Base-by-base conservation (phyloP, 306 rosid species). In the Casuarina equisetifolia region DNA sequence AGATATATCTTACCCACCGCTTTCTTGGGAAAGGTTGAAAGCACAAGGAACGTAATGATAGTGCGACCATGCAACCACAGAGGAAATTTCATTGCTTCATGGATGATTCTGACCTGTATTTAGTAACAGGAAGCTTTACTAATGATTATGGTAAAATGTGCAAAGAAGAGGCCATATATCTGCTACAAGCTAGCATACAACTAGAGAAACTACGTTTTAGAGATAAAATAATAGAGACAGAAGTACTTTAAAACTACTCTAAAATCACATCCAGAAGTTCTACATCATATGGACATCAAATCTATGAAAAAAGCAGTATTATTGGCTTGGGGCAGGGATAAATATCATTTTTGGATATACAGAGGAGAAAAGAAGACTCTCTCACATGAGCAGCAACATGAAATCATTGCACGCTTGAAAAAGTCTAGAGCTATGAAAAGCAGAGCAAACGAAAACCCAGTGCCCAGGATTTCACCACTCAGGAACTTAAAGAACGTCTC, bases 11-110 rank as follows among this genome's bases (percentile, higher is more conserved):
- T 95, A 95, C 98, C 98, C 89, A 90, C 97, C 88, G 85, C 89
- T 68, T 88, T 85, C 97, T 89, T 84, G 81, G 97, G 98, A 61
- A 83, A 77, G 73, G 90, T 88, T 76, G 97, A 90, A 79, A 80
- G 81, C 78, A 92, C 97, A 43, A 43, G 77, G 69, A 92, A 92
- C 45, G 97, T 90, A 79, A 92, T 84, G 74, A 87, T 82, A 66
- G 93, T 89, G 54, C 79, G 97, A 76, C 97, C 93, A 80, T 87
- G 88, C 88, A 95, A 82, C 95, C 98, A 84, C 86, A 95, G 75
- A 82, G 98, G 98, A 89, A 95, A 92, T 74, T 82, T 84, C 98
- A 95, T 92, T 74, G 85, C 92, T 88, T 95, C 97, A 74, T 83
- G 88, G 75, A 95, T 87, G 83, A 95, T 88, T 82, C 98, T 87